phyloP scores from a whole-genome alignment of 1,284 basidiomycete species.

The Trametes versicolor region DNA sequence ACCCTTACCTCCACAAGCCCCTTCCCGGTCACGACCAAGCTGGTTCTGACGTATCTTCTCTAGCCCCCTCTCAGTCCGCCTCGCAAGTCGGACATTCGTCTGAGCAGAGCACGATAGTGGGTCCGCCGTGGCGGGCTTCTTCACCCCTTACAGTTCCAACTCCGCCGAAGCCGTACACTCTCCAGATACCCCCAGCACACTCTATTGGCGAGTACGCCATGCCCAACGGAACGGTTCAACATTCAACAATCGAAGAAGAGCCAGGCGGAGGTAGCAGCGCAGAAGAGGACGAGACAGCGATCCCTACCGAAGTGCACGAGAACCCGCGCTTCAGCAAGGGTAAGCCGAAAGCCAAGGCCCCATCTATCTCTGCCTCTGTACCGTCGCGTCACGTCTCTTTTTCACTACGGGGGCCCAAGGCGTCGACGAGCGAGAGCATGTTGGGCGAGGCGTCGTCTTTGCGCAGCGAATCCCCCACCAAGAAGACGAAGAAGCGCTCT shows the following conservation, averaged over 20 bases:
- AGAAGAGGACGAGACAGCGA: slow-evolving; percentile 44
- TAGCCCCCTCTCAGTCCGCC: slow-evolving; percentile 57
- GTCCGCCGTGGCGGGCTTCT: slow-evolving; percentile 17
- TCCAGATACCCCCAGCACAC: slow-evolving; percentile 65
- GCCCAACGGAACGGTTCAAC: slow-evolving; percentile 53
- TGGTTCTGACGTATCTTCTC: slow-evolving; percentile 48
- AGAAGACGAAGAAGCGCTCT: slow-evolving; percentile 34
- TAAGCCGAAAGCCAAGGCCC: slow-evolving; percentile 27
- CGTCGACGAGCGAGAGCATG: slow-evolving; percentile 16
- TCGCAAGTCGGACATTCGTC: slow-evolving; percentile 44
- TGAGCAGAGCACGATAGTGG: slow-evolving; percentile 2
- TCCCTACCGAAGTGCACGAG: slow-evolving; percentile 60
- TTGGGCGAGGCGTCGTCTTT: slow-evolving; percentile 17
- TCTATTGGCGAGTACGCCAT: slow-evolving; percentile 57
- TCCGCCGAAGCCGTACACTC: slow-evolving; percentile 36
- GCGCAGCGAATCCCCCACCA: slow-evolving; percentile 30
- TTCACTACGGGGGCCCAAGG: slow-evolving; percentile 29
- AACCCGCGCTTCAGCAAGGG: slow-evolving; percentile 60
- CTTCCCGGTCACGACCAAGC: slow-evolving; percentile 37
- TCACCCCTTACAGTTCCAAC: slow-evolving; percentile 20
- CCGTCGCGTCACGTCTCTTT: slow-evolving; percentile 29
- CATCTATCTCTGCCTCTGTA: not conserved
- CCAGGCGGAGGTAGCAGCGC: slow-evolving; percentile 45
- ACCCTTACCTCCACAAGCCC: slow-evolving; percentile 36
- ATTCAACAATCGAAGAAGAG: slow-evolving; percentile 51